Base-by-base conservation (phyloP, 306 rosid genomes). In the Ceratonia siliqua region DNA sequence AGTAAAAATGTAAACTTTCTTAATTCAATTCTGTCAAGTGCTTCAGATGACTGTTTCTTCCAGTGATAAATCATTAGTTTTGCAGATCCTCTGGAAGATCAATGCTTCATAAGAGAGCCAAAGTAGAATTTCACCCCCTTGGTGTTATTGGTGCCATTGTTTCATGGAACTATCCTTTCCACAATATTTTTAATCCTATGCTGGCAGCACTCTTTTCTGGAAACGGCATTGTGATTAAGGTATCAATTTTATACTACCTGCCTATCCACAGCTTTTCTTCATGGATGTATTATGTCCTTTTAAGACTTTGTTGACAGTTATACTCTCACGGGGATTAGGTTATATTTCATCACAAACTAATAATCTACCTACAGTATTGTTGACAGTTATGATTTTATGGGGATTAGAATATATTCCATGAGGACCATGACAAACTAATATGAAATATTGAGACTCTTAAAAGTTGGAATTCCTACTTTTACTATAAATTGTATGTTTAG, bases 161-260 rank as follows among this genome's bases (percentile, higher is more conserved):
- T 77, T 89, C 98, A 0, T 92, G 98, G 98, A 92, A 92, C 85
- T 90, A 92, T 64, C 96, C 98, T 70, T 92, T 90, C 84, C 96
- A 92, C 75, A 92, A 92, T 77, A 82, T 92, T 82, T 92, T 90
- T 78, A 92, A 92, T 80, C 98, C 98, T 66, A 91, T 92, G 89
- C 80, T 92, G 78, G 96, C 94, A 17, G 98, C 98, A 56, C 78
- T 92, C 55, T 92, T 92, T 81, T 89, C 98, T 53, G 98, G 98
- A 79, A 92, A 92, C 8, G 77, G 98, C 70, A 80, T 90, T 82
- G 94, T 92, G 82, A 87, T 92, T 61, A 92, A 92, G 98, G 98
- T 94, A 83, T 70, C 69, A 55, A 75, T 48, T 27, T 43, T 50
- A 58, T 53, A 55, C 36, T 43, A 17, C 28, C 55, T 58, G 46